Evolutionary conservation across 164 flowering plant species (phyloP), one percentile per base, ranked within the genome.

Genomic region (Macadamia tetraphylla): DNA sequence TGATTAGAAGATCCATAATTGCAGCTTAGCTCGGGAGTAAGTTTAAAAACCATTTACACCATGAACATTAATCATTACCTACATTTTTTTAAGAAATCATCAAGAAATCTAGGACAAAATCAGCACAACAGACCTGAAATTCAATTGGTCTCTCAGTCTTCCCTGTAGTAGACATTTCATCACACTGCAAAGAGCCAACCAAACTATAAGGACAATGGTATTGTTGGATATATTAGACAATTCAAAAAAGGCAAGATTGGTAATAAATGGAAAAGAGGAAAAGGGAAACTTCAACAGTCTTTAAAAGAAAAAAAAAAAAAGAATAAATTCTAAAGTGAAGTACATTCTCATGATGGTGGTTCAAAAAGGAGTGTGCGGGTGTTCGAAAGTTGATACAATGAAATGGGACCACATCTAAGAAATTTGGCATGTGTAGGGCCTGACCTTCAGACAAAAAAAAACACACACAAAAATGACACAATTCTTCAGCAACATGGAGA

Each of bases 91-190:
- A 7, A 11, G 11, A 49, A 49, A 49, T 10, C 3, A 49, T 10
- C 10, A 48, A 30, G 44, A 7, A 18, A 67, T 17, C 29, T 6
- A 31, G 43, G 40, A 15, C 1, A 68, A 42, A 15, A 13, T 3
- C 42, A 15, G 60, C 7, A 18, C 9, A 56, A 53, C 70, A 70
- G 42, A 91, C 97, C 97, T 85, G 84, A 76, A 88, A 91, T 65
- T 85, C 83, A 58, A 91, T 61, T 11, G 90, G 90, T 53, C 71
- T 81, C n/a, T 67, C 62, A 23, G 92, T 91, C 76, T 51, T 81
- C 35, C 88, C 84, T 42, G 75, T 65, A 0, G 40, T 5, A 1
- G 60, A 76, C 40, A 78, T 11, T 55, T 88, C 97, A 77, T 91
- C 94, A 77, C 87, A 86, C 97, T 91, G 85, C 81, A 81, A 29